These are phyloP conservation scores for Cercophora newfieldiana DNA, from an alignment of 495 filamentous ascomycete species.

Conservation along the genomic window DNA sequence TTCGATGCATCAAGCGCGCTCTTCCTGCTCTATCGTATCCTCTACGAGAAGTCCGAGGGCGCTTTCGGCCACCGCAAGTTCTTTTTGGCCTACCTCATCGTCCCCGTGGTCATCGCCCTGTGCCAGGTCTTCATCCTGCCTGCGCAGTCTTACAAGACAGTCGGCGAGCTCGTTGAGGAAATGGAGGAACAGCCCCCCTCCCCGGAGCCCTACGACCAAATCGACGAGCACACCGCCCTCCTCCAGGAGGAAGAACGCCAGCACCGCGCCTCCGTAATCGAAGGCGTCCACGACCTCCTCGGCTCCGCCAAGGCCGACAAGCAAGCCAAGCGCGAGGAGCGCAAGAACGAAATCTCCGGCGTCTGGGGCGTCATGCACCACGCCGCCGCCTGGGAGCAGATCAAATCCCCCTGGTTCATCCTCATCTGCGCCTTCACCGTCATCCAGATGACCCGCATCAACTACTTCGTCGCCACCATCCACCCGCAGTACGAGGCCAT, in stretches of 20 bases:
- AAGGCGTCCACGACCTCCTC: conserved; percentile 73
- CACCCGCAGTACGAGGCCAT: conserved; percentile 81
- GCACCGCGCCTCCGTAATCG: conserved; percentile 66
- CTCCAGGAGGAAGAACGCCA: conserved; percentile 63
- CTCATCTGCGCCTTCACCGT: conserved; percentile 87
- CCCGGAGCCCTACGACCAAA: conserved; percentile 51
- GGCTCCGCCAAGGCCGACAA: conserved; percentile 58
- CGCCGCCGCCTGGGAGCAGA: conserved; percentile 68
- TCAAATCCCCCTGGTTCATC: conserved; percentile 81
- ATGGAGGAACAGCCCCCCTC: conserved; percentile 53
- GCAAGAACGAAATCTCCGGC: conserved; percentile 63
- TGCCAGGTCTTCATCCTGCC: conserved; percentile 79
- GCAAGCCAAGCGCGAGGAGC: conserved; percentile 54
- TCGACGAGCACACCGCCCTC: conserved; percentile 60
- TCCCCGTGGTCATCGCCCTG: conserved; percentile 68
- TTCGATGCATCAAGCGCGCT: conserved; percentile 89
- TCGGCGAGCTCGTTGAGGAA: conserved; percentile 75
- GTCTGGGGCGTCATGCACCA: conserved; percentile 92
- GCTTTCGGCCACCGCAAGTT: conserved; percentile 66
- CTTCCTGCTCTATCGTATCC: conserved; percentile 79
- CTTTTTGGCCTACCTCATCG: conserved; percentile 74
- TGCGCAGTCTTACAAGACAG: conserved; percentile 78
- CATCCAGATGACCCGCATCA: conserved; percentile 91
- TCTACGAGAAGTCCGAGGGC: conserved; percentile 64
- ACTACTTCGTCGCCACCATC: conserved; percentile 95